Evolutionary conservation across 352 stramenopile species (phyloP).

Genomic region (Phytophthora chlamydospora): DNA sequence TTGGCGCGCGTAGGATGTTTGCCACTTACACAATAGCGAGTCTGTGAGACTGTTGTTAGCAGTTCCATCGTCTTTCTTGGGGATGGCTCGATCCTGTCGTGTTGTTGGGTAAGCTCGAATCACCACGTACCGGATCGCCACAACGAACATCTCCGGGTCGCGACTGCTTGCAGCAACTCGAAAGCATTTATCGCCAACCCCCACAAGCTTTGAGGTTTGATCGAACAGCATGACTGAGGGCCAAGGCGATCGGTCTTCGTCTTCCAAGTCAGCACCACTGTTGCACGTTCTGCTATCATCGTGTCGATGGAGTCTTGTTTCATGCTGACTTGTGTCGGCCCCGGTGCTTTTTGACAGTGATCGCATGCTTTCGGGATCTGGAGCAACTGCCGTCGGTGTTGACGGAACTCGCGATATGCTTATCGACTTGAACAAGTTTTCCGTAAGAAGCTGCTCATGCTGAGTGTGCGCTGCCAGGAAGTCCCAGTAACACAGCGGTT

Average conservation of each 20-base stretch:
- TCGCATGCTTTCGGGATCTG: background rate
- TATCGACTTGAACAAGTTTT: conserved; percentile 55
- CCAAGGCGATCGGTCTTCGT: conserved; percentile 29
- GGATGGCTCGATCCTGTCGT: conserved; percentile 34
- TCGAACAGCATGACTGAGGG: conserved; percentile 51
- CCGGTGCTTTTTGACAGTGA: conserved; percentile 6
- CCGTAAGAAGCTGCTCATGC: conserved; percentile 48
- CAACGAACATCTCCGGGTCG: conserved; percentile 59
- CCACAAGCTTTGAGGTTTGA: conserved; percentile 44
- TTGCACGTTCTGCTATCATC: conserved; percentile 7
- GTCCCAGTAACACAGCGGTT: conserved; percentile 63
- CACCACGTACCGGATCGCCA: conserved; percentile 41
- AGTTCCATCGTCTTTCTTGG: conserved; percentile 11
- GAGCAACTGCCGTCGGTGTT: background rate
- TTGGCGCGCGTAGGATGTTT: conserved; percentile 52
- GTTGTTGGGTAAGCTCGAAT: conserved; percentile 36
- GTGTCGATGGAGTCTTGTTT: conserved; percentile 5
- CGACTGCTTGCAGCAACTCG: conserved; percentile 49
- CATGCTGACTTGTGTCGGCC: background rate
- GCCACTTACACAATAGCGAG: conserved; percentile 28
- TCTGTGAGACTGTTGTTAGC: conserved; percentile 16
- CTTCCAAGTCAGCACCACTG: conserved; percentile 5
- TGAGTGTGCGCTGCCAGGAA: conserved; percentile 60
- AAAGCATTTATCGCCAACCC: conserved; percentile 54
- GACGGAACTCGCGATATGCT: conserved; percentile 21